Percentiles rank a stretch among this genome's conserved stretches.
Conservation (phyloP, 176 grass and related monocot species). For the Phoenix roebelenii region DNA sequence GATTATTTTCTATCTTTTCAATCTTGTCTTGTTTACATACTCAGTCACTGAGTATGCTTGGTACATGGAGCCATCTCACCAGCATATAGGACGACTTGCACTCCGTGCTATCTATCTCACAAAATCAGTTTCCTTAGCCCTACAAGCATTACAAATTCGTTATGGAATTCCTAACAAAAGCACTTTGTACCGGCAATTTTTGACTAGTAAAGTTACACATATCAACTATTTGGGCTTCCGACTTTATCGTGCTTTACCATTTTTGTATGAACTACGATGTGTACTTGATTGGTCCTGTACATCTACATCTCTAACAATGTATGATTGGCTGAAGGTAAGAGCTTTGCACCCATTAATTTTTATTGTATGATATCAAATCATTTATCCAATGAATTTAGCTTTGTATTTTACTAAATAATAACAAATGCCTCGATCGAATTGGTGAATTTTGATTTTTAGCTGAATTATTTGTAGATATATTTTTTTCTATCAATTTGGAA, state of each 20-base stretch:
- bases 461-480: too few species aligned
- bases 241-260: conserved; percentile 81
- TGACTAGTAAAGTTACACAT: conserved; percentile 96
- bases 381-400: too few species aligned
- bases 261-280: conserved; percentile 93
- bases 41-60: conserved; percentile 95
- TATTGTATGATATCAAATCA: too few species aligned
- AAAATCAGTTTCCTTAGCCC: conserved; percentile 76
- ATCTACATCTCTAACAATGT: conserved; percentile 94
- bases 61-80: conserved; percentile 73
- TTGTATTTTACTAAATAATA: too few species aligned
- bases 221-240: conserved; percentile 86
- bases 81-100: conserved; percentile 63
- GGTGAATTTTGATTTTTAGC: too few species aligned
- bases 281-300: conserved; percentile 99
- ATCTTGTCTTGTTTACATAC: conserved; percentile 87
- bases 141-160: conserved; percentile 90
- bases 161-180: conserved; percentile 91
- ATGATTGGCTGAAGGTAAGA: conserved; percentile 96
- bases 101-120: conserved; percentile 91
- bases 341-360: too few species aligned
- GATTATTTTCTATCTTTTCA: conserved; percentile 97
- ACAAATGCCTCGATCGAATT: too few species aligned
- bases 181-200: conserved; percentile 90
- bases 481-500: too few species aligned